phyloP scores from a whole-genome alignment of 2,329 filamentous ascomycete genomes.

The Alternaria sp. region DNA sequence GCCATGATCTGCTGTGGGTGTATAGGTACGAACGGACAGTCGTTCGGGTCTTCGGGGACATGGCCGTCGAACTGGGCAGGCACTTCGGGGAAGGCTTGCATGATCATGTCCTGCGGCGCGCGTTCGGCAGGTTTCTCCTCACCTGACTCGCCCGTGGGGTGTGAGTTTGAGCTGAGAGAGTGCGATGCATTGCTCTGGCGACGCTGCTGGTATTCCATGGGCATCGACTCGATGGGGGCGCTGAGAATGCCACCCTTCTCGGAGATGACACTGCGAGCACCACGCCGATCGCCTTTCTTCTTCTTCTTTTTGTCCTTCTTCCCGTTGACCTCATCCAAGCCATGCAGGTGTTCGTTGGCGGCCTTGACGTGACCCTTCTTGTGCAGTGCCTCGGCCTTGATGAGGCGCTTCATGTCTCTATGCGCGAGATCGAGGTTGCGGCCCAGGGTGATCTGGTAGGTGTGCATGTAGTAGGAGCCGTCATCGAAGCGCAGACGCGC shows the following conservation, averaged over 20 bases:
- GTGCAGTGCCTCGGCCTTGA: constrained; percentile 34
- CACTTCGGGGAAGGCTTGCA: constrained; percentile 44
- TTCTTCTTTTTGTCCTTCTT: constrained; percentile 51
- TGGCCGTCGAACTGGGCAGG: constrained; percentile 63
- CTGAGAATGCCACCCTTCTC: constrained; percentile 71
- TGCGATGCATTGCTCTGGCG: constrained; percentile 51
- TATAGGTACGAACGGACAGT: constrained; percentile 72
- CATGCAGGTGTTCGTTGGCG: constrained; percentile 30
- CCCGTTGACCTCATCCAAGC: constrained; percentile 1
- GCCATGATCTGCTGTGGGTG: constrained; percentile 63
- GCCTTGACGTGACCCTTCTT: constrained; percentile 33
- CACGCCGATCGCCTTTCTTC: constrained; percentile 59
- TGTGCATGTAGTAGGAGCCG: constrained; percentile 80
- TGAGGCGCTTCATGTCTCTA: constrained; percentile 61
- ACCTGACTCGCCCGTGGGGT: constrained; percentile 42
- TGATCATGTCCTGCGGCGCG: constrained; percentile 44
- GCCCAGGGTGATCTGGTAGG: constrained; percentile 73
- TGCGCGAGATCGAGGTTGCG: constrained; percentile 63
- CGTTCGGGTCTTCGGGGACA: constrained; percentile 63
- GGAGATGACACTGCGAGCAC: constrained; percentile 67
- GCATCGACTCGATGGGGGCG: constrained; percentile 41
- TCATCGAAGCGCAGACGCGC: constrained; percentile 75
- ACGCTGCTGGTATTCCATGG: constrained; percentile 44
- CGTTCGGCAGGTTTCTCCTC: constrained; percentile 38
- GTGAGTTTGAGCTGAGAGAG: constrained; percentile 59